These are phyloP conservation scores for Fusarium secorum DNA, from an alignment of 2,329 filamentous ascomycete species.

Conservation along the genomic window DNA sequence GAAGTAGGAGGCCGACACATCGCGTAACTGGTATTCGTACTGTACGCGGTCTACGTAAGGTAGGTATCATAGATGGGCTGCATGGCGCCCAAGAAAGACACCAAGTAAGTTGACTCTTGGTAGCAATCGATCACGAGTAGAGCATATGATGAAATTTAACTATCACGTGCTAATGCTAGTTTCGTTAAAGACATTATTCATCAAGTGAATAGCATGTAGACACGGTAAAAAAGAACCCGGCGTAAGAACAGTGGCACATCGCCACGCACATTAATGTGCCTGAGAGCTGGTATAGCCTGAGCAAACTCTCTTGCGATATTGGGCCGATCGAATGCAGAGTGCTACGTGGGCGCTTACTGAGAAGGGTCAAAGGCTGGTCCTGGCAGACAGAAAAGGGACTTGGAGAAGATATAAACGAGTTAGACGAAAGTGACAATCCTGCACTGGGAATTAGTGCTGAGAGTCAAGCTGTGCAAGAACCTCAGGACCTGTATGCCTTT, in stretches of 20 bases:
- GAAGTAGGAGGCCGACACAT: too few species aligned
- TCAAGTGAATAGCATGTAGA: neutral
- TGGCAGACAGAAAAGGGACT: fast-evolving
- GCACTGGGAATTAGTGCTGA: neutral
- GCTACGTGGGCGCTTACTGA: fast-evolving
- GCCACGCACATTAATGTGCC: neutral
- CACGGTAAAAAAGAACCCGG: fast-evolving
- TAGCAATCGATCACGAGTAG: neutral
- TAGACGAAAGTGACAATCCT: neutral
- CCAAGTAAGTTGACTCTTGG: neutral
- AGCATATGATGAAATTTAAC: fast-evolving
- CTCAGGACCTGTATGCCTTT: fast-evolving
- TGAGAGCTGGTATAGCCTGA: neutral
- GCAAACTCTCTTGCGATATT: neutral
- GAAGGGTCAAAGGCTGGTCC: fast-evolving
- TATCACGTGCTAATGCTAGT: neutral
- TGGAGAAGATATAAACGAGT: neutral
- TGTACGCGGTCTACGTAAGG: too few species aligned
- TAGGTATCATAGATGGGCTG: neutral
- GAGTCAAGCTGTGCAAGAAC: neutral
- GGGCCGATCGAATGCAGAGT: fast-evolving
- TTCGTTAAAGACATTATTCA: neutral
- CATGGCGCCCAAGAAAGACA: neutral
- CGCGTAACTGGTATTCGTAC: too few species aligned
- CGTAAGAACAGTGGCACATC: neutral